Evolutionary conservation across 2,329 filamentous ascomycete species (phyloP).

Genomic region (Venturia aucupariae): DNA sequence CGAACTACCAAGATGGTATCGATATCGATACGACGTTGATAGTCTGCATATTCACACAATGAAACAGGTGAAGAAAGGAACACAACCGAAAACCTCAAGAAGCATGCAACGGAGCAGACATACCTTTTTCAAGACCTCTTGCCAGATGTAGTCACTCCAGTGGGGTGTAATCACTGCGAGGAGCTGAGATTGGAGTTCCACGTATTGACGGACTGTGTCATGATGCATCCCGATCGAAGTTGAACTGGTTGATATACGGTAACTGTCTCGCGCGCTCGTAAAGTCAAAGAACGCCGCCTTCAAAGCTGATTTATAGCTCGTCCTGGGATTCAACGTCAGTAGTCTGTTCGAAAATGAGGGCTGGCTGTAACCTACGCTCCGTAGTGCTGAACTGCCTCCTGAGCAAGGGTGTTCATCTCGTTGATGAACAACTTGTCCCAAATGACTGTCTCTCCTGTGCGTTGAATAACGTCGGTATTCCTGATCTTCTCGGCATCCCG

Average conservation of each 20-base stretch:
- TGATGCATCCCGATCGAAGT: constrained; percentile 80
- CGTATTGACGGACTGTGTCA: constrained; percentile 67
- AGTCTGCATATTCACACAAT: background rate
- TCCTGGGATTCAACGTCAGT: constrained; percentile 19
- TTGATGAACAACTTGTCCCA: constrained; percentile 88
- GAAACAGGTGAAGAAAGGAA: background rate
- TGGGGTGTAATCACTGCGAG: constrained; percentile 81
- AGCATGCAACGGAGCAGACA: background rate
- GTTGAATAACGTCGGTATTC: constrained; percentile 52
- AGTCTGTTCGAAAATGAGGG: background rate
- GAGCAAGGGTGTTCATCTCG: constrained; percentile 78
- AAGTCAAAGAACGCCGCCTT: constrained; percentile 75
- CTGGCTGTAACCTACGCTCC: constrained; percentile 40
- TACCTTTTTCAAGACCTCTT: constrained; percentile 71
- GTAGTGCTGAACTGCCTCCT: constrained; percentile 71
- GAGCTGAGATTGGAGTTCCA: constrained; percentile 77
- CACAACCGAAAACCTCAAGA: background rate
- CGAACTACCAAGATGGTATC: background rate
- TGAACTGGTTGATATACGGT: constrained; percentile 71
- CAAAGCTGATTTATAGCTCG: constrained; percentile 32
- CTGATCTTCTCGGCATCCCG: constrained; percentile 36
- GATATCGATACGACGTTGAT: background rate
- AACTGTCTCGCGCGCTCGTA: constrained; percentile 77
- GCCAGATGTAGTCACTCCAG: constrained; percentile 91
- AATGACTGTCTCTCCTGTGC: constrained; percentile 66